These are phyloP conservation scores for Thuja plicata DNA, from an alignment of 83 land plant genomes.

Conservation along the genomic window DNA sequence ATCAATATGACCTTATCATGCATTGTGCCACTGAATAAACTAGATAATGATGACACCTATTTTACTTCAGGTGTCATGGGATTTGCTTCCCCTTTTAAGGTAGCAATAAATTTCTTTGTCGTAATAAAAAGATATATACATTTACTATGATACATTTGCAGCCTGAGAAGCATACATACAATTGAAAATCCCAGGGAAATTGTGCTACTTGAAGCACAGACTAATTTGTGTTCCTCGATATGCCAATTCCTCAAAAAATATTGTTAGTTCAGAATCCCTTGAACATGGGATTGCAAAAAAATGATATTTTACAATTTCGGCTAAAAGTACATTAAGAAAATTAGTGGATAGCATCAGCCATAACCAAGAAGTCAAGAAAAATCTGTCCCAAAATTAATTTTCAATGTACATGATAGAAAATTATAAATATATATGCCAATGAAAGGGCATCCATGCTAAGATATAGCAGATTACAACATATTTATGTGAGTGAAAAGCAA, in stretches of 20 bases:
- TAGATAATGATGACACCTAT: constrained; percentile 2
- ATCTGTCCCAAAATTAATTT: constrained; percentile 15
- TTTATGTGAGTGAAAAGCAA: constrained; percentile 1
- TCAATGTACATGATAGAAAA: constrained; percentile 13
- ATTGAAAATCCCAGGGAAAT: constrained; percentile 10
- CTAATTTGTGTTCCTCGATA: background rate
- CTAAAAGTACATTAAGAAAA: constrained; percentile 11
- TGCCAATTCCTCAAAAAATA: constrained; percentile 10
- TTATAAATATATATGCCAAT: constrained; percentile 5
- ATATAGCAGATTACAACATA: constrained; percentile 12
- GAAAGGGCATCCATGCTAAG: constrained; percentile 10
- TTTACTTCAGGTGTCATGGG: background rate
- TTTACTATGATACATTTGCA: background rate
- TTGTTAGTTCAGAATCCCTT: constrained; percentile 13
- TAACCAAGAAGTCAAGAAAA: constrained; percentile 1
- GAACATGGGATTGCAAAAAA: constrained; percentile 16
- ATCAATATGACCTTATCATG: background rate
- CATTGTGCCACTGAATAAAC: background rate
- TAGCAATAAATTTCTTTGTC: background rate
- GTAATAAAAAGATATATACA: background rate
- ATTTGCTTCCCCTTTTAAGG: background rate
- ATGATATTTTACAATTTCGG: constrained; percentile 13
- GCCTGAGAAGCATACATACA: constrained; percentile 14
- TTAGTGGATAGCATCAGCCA: constrained; percentile 9
- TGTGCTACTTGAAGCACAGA: constrained; percentile 7